These are phyloP conservation scores for Fusarium papillatum DNA, from an alignment of 2,329 filamentous ascomycete species.

Conservation along the genomic window DNA sequence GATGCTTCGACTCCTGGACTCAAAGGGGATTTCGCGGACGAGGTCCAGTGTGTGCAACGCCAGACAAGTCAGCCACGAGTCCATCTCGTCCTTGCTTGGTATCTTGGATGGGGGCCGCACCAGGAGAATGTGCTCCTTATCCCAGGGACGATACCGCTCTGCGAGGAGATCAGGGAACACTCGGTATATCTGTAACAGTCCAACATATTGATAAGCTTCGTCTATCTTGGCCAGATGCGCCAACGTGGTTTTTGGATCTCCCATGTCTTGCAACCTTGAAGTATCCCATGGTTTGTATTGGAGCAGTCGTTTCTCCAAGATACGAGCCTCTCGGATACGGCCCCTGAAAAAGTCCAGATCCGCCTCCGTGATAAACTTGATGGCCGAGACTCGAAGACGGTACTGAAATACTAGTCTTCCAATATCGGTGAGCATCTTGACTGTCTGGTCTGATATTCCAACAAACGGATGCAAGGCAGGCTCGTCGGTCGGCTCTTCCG, in stretches of 20 bases:
- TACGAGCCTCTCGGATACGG: slow-evolving; percentile 22
- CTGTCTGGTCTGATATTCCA: slow-evolving; percentile 30
- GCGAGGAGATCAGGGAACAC: slow-evolving; percentile 39
- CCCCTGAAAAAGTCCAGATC: slow-evolving; percentile 32
- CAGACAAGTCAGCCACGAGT: slow-evolving; percentile 32
- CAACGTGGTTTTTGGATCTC: slow-evolving; percentile 26
- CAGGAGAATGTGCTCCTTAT: slow-evolving; percentile 12
- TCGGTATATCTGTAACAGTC: slow-evolving; percentile 36
- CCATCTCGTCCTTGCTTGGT: slow-evolving; percentile 22
- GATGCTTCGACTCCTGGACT: slow-evolving; percentile 7
- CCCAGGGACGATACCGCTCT: slow-evolving; percentile 31
- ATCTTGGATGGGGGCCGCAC: not conserved
- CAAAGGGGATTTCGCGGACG: slow-evolving; percentile 16
- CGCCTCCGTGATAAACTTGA: slow-evolving; percentile 31
- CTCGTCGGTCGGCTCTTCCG: not conserved
- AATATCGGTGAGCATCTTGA: slow-evolving; percentile 25
- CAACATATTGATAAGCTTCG: slow-evolving; percentile 34
- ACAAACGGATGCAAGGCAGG: slow-evolving; percentile 33
- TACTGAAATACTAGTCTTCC: slow-evolving; percentile 36
- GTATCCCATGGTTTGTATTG: slow-evolving; percentile 12
- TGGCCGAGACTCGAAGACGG: slow-evolving; percentile 26
- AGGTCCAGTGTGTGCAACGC: slow-evolving; percentile 31
- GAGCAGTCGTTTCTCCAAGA: slow-evolving; percentile 27
- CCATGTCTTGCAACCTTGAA: slow-evolving; percentile 25
- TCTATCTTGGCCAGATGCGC: slow-evolving; percentile 32